Conservation (phyloP, 805 yeast genomes). For the Komagataella pastoris region DNA sequence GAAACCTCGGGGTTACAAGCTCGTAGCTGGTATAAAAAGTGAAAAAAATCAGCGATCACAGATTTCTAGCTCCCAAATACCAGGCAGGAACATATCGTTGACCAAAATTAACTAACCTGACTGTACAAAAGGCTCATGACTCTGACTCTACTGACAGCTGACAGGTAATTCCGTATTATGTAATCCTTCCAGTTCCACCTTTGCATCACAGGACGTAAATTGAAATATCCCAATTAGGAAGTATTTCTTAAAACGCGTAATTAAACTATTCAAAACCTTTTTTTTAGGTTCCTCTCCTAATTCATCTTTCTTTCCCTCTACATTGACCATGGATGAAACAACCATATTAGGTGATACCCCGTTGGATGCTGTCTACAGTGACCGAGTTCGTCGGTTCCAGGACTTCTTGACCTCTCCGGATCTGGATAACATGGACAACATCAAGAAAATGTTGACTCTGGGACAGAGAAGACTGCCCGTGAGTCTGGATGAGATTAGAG, state of each 20-base stretch:
- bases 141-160: too few relatives aligned
- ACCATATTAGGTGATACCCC: slow-evolving; percentile 9
- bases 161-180: not conserved
- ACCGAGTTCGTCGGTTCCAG: slow-evolving; percentile 77
- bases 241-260: not conserved
- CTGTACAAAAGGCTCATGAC: not conserved
- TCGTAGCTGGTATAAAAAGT: too few relatives aligned
- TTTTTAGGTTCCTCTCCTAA: not conserved
- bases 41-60: too few relatives aligned
- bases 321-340: slow-evolving; percentile 11
- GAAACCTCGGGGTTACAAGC: too few relatives aligned
- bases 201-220: not conserved
- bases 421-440: slow-evolving; percentile 35
- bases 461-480: slow-evolving; percentile 57
- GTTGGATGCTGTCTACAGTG: slow-evolving; percentile 38
- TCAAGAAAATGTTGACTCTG: slow-evolving; percentile 59
- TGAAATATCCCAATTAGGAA: slow-evolving; percentile 2
- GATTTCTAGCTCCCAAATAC: too few relatives aligned
- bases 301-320: not conserved
- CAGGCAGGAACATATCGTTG: too few relatives aligned
- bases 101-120: too few relatives aligned
- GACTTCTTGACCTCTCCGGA: slow-evolving; percentile 60
- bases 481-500: slow-evolving; percentile 78
- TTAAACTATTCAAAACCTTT: not conserved
- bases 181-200: not conserved